A percentile compares a stretch with the other conserved stretches of the same genome.
Evolutionary conservation across 805 yeast species (phyloP).

Genomic region (Cyberlindnera veronae): DNA sequence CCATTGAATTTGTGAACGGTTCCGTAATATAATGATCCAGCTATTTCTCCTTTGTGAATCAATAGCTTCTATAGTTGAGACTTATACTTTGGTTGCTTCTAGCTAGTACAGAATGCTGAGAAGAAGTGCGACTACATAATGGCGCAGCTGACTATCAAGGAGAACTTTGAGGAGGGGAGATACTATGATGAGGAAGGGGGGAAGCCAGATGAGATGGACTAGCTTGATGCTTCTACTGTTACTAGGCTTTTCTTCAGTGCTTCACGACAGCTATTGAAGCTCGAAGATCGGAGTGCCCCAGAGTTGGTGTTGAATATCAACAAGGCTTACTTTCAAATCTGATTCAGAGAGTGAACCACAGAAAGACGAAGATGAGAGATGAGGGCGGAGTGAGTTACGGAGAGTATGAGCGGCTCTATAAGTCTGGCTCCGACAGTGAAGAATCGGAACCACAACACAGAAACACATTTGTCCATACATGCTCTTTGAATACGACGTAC

Average conservation of each 20-base stretch:
- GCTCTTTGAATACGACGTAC: too few species aligned
- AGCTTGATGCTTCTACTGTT: slow-evolving; percentile 40
- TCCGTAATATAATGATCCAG: too few species aligned
- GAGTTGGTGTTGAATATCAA: slow-evolving; percentile 59
- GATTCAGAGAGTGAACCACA: slow-evolving; percentile 25
- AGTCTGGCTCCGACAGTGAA: background rate
- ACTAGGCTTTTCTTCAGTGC: slow-evolving; percentile 62
- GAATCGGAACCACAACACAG: background rate
- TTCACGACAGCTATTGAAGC: slow-evolving; percentile 58
- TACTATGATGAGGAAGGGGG: slow-evolving; percentile 62
- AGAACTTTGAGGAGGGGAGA: slow-evolving; percentile 54
- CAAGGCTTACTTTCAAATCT: slow-evolving; percentile 22
- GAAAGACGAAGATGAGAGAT: slow-evolving; percentile 19
- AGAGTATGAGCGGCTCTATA: slow-evolving; percentile 4
- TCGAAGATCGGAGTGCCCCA: slow-evolving; percentile 61
- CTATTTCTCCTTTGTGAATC: too few species aligned
- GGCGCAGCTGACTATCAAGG: slow-evolving; percentile 46
- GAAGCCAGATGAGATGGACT: slow-evolving; percentile 35
- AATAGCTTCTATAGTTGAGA: too few species aligned
- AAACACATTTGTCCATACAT: background rate
- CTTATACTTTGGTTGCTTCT: too few species aligned
- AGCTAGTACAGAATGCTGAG: slow-evolving; percentile 4
- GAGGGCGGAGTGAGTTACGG: slow-evolving; percentile 6
- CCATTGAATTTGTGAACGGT: too few species aligned
- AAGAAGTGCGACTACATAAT: slow-evolving; percentile 39